Conservation (phyloP, 2,329 filamentous ascomycete species). For the Alternaria sp. region DNA sequence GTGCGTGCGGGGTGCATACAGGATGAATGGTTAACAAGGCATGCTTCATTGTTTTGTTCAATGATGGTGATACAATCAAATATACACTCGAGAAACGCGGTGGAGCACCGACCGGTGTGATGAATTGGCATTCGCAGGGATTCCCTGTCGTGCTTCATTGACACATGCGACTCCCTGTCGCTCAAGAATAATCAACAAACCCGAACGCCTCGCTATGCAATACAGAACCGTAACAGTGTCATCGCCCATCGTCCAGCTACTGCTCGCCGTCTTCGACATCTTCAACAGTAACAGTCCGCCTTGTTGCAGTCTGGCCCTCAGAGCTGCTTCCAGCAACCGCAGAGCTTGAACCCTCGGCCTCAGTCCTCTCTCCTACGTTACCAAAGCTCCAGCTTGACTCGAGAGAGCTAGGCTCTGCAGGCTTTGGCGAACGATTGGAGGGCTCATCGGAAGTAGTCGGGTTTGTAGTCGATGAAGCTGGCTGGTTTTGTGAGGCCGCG, state of each 20-base stretch:
- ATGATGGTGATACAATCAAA: not conserved
- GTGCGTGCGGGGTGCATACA: slow-evolving; percentile 3
- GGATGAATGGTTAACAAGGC: slow-evolving; percentile 19
- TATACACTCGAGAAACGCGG: slow-evolving; percentile 9
- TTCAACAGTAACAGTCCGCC: slow-evolving; percentile 40
- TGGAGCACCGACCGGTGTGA: slow-evolving; percentile 10
- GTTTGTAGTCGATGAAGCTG: slow-evolving; percentile 6
- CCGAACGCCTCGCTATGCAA: slow-evolving; percentile 50
- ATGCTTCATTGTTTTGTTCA: slow-evolving; percentile 13
- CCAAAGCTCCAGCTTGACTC: slow-evolving; percentile 49
- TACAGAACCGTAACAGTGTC: slow-evolving; percentile 15
- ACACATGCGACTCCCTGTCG: not conserved
- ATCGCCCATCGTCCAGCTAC: slow-evolving; percentile 15
- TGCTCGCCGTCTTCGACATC: slow-evolving; percentile 40
- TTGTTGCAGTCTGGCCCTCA: slow-evolving; percentile 29
- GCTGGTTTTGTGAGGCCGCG: slow-evolving; percentile 7
- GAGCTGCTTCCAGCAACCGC: slow-evolving; percentile 34
- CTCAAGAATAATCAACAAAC: slow-evolving; percentile 9
- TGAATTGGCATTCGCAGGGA: slow-evolving; percentile 16
- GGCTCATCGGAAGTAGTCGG: slow-evolving; percentile 8
- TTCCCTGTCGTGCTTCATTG: slow-evolving; percentile 5
- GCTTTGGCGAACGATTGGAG: slow-evolving; percentile 28
- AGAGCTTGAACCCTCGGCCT: slow-evolving; percentile 38
- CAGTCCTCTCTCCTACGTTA: slow-evolving; percentile 32
- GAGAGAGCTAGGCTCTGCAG: slow-evolving; percentile 38